phyloP scores from a whole-genome alignment of 2,329 filamentous ascomycete genomes.

The Celoporthe dispersa region DNA sequence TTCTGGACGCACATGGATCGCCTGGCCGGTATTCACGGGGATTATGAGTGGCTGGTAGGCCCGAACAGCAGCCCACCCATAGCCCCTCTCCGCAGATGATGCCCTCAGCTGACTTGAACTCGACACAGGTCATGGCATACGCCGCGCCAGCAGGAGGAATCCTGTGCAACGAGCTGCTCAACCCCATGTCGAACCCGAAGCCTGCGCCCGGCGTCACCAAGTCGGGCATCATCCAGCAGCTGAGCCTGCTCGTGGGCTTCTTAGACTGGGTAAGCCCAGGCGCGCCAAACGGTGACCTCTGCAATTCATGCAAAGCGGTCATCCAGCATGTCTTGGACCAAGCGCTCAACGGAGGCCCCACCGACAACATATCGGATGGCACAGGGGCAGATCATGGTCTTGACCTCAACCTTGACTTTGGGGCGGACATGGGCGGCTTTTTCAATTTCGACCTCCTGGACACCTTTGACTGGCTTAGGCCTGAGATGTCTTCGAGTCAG shows the following conservation, averaged over 20 bases:
- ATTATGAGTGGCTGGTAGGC: constrained; percentile 56
- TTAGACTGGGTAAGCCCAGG: constrained; percentile 55
- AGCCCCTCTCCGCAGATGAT: not conserved
- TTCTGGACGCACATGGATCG: constrained; percentile 56
- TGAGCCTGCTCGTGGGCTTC: constrained; percentile 55
- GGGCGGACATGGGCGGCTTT: constrained; percentile 32
- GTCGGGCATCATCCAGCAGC: constrained; percentile 55
- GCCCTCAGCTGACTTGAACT: not conserved
- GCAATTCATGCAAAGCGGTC: constrained; percentile 49
- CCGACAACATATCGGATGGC: constrained; percentile 35
- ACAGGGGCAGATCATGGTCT: constrained; percentile 32
- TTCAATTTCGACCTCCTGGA: constrained; percentile 55
- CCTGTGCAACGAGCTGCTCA: constrained; percentile 54
- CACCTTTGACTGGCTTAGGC: constrained; percentile 52
- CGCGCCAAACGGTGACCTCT: constrained; percentile 54
- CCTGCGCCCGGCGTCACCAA: constrained; percentile 45
- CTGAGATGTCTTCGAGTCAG: constrained; percentile 26
- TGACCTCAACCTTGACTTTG: constrained; percentile 38
- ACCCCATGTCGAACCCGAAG: constrained; percentile 43
- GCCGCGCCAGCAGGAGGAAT: constrained; percentile 55
- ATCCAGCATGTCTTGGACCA: constrained; percentile 56
- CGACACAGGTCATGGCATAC: constrained; percentile 50
- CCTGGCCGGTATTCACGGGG: constrained; percentile 44
- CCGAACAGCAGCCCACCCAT: not conserved
- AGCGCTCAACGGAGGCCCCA: constrained; percentile 45